A percentile compares a stretch with the other conserved stretches of the same genome.
phyloP scores from a whole-genome alignment of 352 stramenopile genomes.

The Pythium chondricola region DNA sequence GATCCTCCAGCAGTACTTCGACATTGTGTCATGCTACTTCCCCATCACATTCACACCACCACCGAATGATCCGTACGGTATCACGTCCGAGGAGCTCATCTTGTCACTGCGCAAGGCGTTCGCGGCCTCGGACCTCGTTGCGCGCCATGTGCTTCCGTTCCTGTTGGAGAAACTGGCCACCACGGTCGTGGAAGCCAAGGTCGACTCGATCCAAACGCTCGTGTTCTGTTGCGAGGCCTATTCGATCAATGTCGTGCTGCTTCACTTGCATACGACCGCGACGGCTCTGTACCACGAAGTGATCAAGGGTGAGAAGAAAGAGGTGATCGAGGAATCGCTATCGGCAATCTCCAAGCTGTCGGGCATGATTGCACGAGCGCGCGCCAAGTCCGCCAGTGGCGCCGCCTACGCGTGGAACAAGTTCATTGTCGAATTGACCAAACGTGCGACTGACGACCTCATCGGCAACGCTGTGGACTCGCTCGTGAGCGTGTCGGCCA shows the following conservation, averaged over 20 bases:
- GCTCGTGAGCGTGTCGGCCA: constrained; percentile 69
- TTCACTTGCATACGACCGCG: constrained; percentile 61
- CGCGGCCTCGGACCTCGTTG: constrained; percentile 67
- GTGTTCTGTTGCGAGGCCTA: constrained; percentile 79
- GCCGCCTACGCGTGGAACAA: constrained; percentile 78
- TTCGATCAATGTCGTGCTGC: constrained; percentile 69
- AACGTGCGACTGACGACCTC: constrained; percentile 58
- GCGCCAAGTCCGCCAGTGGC: constrained; percentile 41
- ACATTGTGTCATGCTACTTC: constrained; percentile 90
- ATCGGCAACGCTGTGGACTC: constrained; percentile 70
- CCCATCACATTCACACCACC: constrained; percentile 89
- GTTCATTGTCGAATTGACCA: constrained; percentile 76
- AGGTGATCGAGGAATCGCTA: constrained; percentile 61
- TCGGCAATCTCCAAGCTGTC: constrained; percentile 60
- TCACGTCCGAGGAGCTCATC: constrained; percentile 83
- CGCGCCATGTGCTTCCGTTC: constrained; percentile 78
- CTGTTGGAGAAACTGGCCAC: constrained; percentile 83
- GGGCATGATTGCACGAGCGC: constrained; percentile 54
- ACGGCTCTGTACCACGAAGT: constrained; percentile 78
- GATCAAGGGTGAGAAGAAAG: constrained; percentile 78
- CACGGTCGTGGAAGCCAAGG: constrained; percentile 70
- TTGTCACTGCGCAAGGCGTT: constrained; percentile 76
- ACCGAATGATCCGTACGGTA: constrained; percentile 87
- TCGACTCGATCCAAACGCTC: constrained; percentile 78
- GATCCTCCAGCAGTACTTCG: constrained; percentile 83